Conservation (phyloP, 1,284 basidiomycete genomes). For the Ganoderma leucocontextum region DNA sequence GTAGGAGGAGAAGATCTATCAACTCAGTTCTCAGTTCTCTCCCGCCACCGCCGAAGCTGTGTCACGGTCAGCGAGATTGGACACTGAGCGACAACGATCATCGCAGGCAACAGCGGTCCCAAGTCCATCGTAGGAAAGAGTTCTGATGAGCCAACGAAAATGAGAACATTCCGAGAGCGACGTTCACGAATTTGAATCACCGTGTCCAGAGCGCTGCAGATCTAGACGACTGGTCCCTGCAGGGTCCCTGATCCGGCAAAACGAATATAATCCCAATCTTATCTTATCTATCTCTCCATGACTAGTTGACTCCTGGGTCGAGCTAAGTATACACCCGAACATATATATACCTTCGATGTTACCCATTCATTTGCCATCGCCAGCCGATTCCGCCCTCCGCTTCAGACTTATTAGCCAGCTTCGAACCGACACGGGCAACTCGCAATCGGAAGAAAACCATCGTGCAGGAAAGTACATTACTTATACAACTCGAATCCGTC, state of each 20-base stretch:
- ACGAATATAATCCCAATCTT: background rate
- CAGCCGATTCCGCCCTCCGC: background rate
- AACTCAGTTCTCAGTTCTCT: no score
- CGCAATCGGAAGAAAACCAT: background rate
- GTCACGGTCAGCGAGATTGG: background rate
- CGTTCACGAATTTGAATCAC: no score
- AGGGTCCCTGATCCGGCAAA: background rate
- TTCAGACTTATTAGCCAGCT: background rate
- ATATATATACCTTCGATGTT: background rate
- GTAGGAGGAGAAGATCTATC: no score
- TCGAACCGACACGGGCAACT: background rate
- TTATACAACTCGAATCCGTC: background rate
- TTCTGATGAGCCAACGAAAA: no score
- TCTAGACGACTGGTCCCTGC: no score
- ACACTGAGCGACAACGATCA: no score
- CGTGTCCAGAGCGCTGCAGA: no score
- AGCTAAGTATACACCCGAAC: no score
- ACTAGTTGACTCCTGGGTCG: no score
- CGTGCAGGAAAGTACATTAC: background rate
- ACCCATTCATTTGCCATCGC: background rate
- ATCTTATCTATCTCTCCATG: constrained; percentile 3
- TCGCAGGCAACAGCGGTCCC: background rate
- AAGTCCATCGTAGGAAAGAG: no score
- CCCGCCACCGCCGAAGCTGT: no score
- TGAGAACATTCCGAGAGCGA: no score